Conservation (phyloP, 2,329 filamentous ascomycete genomes). For the Knoxdaviesia capensis region DNA sequence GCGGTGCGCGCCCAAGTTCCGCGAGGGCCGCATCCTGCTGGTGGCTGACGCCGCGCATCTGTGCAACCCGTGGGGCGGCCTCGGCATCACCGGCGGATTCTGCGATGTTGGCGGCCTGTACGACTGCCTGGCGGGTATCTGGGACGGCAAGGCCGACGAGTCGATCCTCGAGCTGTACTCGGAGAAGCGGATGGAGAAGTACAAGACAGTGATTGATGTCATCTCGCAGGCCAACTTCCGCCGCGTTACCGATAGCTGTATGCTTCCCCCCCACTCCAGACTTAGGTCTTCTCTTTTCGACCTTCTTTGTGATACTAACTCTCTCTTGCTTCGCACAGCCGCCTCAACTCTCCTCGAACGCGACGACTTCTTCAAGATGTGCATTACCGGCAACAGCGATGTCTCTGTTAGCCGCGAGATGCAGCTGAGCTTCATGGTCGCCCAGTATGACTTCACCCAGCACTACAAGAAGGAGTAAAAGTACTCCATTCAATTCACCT, state of each 20-base stretch:
- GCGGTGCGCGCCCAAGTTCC: conserved; percentile 33
- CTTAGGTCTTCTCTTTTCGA: neutral
- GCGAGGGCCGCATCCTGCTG: conserved; percentile 34
- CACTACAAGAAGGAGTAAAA: conserved; percentile 14
- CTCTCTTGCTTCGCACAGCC: neutral
- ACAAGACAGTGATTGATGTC: conserved; percentile 20
- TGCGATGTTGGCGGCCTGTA: conserved; percentile 37
- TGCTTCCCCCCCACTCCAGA: neutral
- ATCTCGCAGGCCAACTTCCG: conserved; percentile 22
- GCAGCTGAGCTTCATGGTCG: conserved; percentile 14
- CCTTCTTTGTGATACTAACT: neutral
- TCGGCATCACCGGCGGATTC: conserved; percentile 43
- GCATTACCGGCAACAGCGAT: conserved; percentile 16
- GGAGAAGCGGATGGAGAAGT: conserved; percentile 24
- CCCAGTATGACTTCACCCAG: conserved; percentile 23
- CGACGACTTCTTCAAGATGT: conserved; percentile 18
- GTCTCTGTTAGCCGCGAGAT: conserved; percentile 12
- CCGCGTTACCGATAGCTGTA: conserved; percentile 18
- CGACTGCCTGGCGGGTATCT: conserved; percentile 32
- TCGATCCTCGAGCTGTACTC: conserved; percentile 23
- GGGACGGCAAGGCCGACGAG: conserved; percentile 20
- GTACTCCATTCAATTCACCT: too few species aligned
- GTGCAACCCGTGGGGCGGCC: conserved; percentile 34
- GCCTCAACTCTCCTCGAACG: conserved; percentile 16
- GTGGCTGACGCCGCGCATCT: conserved; percentile 41